phyloP scores from a whole-genome alignment of 164 flowering plant genomes.

The Vitis cinerea region DNA sequence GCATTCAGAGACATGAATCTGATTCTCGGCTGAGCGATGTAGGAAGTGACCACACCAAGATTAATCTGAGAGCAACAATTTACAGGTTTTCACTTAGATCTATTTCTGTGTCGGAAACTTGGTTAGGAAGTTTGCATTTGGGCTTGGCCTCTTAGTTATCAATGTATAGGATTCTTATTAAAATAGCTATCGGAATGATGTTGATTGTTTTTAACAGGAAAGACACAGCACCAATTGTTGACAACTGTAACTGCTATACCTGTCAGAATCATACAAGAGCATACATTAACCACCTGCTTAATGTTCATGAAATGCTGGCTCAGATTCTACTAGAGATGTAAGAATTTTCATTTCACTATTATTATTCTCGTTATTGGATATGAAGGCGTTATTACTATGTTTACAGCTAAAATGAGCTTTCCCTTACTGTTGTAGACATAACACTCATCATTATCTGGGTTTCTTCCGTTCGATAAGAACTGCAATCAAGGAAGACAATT shows the following conservation, averaged over 20 bases:
- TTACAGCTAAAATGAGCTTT: not conserved
- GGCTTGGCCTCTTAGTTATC: no score
- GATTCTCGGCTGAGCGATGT: conserved; percentile 26
- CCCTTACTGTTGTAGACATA: conserved; percentile 57
- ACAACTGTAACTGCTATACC: conserved; percentile 71
- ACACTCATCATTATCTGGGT: conserved; percentile 76
- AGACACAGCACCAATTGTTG: conserved; percentile 64
- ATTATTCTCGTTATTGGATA: no score
- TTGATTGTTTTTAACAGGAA: conserved; percentile 46
- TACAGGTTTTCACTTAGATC: conserved; percentile 46
- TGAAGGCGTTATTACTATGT: no score
- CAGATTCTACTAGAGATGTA: conserved; percentile 88
- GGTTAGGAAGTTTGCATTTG: not conserved
- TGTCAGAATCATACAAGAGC: conserved; percentile 86
- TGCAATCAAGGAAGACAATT: conserved; percentile 58
- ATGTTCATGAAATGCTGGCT: conserved; percentile 93
- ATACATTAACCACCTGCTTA: conserved; percentile 87
- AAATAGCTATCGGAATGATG: no score
- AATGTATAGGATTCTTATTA: no score
- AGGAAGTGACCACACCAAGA: conserved; percentile 64
- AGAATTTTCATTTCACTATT: not conserved
- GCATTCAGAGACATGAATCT: conserved; percentile 17
- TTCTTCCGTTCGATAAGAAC: conserved; percentile 74
- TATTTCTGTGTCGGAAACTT: not conserved
- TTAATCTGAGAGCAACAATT: conserved; percentile 68